Base-by-base conservation (phyloP, 306 rosid species). In the Potentilla sterilis region DNA sequence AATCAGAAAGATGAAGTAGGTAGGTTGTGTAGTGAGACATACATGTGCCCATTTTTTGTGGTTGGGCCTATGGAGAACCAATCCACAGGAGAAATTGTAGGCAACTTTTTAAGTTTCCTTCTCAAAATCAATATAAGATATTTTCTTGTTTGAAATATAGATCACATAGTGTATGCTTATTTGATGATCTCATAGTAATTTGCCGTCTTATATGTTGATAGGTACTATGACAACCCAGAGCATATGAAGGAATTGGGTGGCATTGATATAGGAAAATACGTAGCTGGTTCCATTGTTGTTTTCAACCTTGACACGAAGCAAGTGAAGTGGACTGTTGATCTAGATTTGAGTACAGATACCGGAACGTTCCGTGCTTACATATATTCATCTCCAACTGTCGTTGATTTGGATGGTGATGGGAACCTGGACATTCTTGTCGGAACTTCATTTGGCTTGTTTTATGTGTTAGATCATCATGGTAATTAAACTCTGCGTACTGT, bases 361-460 rank as follows among this genome's bases (percentile, higher is more conserved):
- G 85, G 86, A 77, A 75, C 85, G 34, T 95, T 82, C 79, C 89
- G 88, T 67, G 97, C 91, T 74, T 89, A 86, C 79, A 84, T 95
- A 81, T 87, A 90, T 83, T 92, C 97, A 82, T 86, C 99, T 38
- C 99, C 99, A 67, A 90, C 92, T 76, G 96, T 95, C 32, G 86
- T 81, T 9, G 99, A 95, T 83, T 91, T 95, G 86, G 99, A 95
- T 85, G 99, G 97, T 73, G 99, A 95, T 82, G 99, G 99, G 52
- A 85, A 87, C 82, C 78, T 95, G 83, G 99, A 95, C 80, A 89
- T 95, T 85, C 93, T 95, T 76, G 91, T 95, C 69, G 99, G 99
- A 67, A 95, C 99, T 73, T 87, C 99, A 55, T 95, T 61, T 81
- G 99, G 99, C 70, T 85, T 95, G 83, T 87, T 95, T 87, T 95